These are phyloP conservation scores for Coprinellus aureogranulatus DNA, from an alignment of 768 basidiomycete genomes.

Conservation along the genomic window DNA sequence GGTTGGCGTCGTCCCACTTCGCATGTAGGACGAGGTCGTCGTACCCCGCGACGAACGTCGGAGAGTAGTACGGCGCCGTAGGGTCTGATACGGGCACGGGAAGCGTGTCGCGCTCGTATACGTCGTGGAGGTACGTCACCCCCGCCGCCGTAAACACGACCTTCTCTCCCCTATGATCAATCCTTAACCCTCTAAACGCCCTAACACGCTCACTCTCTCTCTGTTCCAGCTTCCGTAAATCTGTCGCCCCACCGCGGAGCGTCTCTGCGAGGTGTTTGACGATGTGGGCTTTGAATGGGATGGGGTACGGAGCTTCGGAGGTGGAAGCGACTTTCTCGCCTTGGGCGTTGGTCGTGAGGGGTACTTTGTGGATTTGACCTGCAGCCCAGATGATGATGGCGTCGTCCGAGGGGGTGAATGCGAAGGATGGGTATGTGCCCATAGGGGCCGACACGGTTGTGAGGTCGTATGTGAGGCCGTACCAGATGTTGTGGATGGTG, in stretches of 20 bases:
- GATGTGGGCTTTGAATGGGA: constrained; percentile 62
- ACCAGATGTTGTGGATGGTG: constrained; percentile 61
- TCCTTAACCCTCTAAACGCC: constrained; percentile 60
- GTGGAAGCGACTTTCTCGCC: constrained; percentile 54
- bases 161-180: constrained; percentile 50
- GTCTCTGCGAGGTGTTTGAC: constrained; percentile 67
- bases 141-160: constrained; percentile 72
- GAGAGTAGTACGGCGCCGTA: constrained; percentile 60
- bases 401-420: constrained; percentile 59
- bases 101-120: constrained; percentile 29
- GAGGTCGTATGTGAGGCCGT: constrained; percentile 70
- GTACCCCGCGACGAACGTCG: constrained; percentile 55
- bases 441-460: constrained; percentile 64
- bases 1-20: constrained; percentile 64
- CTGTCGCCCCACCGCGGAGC: constrained; percentile 36
- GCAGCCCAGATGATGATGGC: constrained; percentile 73
- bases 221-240: constrained; percentile 55
- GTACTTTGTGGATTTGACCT: constrained; percentile 65
- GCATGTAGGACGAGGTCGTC: constrained; percentile 57
- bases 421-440: constrained; percentile 77
- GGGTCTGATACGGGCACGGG: constrained; percentile 50
- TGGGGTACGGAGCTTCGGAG: constrained; percentile 40
- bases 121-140: constrained; percentile 47
- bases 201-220: constrained; percentile 52
- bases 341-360: constrained; percentile 44